Evolutionary conservation across 306 rosid species (phyloP), one percentile per base, ranked within the genome.

Genomic region (Vigna reflexopilosa): DNA sequence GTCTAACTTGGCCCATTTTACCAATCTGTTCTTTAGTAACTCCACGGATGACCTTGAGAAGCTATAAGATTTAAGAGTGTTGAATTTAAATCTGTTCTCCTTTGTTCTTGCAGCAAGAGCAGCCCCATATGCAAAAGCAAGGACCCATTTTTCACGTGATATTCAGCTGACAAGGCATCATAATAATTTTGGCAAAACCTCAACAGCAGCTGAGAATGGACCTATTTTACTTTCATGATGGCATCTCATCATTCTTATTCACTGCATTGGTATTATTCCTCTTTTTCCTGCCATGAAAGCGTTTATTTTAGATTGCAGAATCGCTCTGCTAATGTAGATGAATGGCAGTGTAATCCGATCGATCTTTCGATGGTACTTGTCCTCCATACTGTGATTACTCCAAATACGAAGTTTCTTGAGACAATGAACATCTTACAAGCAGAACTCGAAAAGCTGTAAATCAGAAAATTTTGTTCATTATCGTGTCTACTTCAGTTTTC

Each of bases 51-150:
- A 56, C 51, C 67, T 47, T 34, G 69, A 67, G 49, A 67, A 28
- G 77, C 30, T 17, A 58, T 62, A 24, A 38, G 19, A 22, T 40
- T 73, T 54, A 9, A 28, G 49, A 42, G 42, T 22, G 6, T 40
- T 26, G 32, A 45, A 70, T 55, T 59, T 67, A 70, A 80, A 51
- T 56, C 83, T 20, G 49, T 70, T 38, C 28, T 65, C 22, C 48
- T 14, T 65, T 68, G 30, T 44, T 59, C 24, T 62, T 84, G 90
- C 93, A 93, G 97, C 91, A 81, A 90, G 97, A 82, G 92, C 87
- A 38, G 93, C 98, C 57, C 97, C 98, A 15, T 91, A 90, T 74
- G 97, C 95, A 68, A 91, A 93, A 72, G 88, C 90, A 28, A 87
- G 97, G 81, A 93, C 97, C 38, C 88, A 91, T 67, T 82, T 83